These are phyloP conservation scores for Phytophthora constricta DNA, from an alignment of 352 stramenopile genomes.

Conservation along the genomic window DNA sequence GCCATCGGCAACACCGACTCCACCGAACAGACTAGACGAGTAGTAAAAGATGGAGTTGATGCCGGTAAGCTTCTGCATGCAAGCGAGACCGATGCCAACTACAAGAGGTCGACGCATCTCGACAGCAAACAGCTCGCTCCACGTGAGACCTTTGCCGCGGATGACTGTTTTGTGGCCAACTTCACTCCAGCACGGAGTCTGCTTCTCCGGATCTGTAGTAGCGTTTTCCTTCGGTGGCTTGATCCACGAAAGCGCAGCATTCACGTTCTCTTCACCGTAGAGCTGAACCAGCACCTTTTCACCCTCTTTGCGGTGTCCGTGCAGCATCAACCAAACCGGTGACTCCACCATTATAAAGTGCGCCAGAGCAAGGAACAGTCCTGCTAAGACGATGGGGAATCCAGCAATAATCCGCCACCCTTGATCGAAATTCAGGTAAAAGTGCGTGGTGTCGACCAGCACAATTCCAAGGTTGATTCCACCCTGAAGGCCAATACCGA, in stretches of 20 bases:
- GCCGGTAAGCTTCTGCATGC: conserved; percentile 50
- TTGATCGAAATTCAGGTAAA: conserved; percentile 45
- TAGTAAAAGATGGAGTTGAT: conserved; percentile 65
- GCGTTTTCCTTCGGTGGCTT: conserved; percentile 19
- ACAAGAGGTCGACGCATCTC: conserved; percentile 35
- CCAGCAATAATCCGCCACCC: conserved; percentile 61
- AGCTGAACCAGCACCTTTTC: conserved; percentile 36
- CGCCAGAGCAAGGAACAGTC: conserved; percentile 39
- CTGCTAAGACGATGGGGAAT: conserved; percentile 59
- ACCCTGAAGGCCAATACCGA: conserved; percentile 42
- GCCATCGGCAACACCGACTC: conserved; percentile 32
- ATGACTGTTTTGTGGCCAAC: conserved; percentile 26
- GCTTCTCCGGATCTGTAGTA: conserved; percentile 24
- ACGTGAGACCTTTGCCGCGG: conserved; percentile 19
- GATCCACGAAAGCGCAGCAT: conserved; percentile 36
- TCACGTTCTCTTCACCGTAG: conserved; percentile 43
- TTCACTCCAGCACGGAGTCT: conserved; percentile 30
- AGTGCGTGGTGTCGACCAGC: conserved; percentile 47
- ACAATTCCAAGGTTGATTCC: conserved; percentile 47
- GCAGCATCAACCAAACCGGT: conserved; percentile 48
- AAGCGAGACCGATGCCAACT: conserved; percentile 36
- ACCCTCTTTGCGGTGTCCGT: conserved; percentile 35
- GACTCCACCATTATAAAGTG: conserved; percentile 55
- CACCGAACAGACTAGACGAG: conserved; percentile 51
- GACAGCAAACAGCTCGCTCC: conserved; percentile 27